Conservation (phyloP, 2,329 filamentous ascomycete genomes). For the Penicillium rolfsii region DNA sequence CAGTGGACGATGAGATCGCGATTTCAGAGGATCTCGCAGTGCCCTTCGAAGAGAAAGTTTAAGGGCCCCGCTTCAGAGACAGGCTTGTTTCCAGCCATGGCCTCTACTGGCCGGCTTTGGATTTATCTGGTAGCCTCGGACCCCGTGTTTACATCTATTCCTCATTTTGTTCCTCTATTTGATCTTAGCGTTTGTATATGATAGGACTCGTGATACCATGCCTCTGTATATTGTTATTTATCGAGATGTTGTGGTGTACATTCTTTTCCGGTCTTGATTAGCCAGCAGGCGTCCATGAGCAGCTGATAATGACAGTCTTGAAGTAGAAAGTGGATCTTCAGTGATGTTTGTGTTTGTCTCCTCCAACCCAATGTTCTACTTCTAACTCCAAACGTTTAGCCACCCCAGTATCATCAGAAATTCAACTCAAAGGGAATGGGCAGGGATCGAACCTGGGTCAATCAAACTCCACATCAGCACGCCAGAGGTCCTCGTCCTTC, state of each 20-base stretch:
- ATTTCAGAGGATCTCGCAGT: constrained; percentile 21
- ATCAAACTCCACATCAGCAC: too few species aligned
- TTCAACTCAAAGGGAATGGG: too few species aligned
- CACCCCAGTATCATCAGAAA: too few species aligned
- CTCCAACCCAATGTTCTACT: too few species aligned
- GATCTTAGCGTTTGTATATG: constrained; percentile 21
- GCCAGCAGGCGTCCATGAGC: too few species aligned
- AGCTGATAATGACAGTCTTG: too few species aligned
- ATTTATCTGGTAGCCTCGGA: constrained; percentile 1
- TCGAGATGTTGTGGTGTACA: neutral
- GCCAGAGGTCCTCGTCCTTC: too few species aligned
- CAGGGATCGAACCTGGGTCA: too few species aligned
- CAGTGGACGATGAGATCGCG: constrained; percentile 59
- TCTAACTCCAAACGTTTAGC: too few species aligned
- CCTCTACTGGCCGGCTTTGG: neutral
- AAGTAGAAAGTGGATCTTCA: too few species aligned
- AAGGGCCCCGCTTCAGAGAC: neutral
- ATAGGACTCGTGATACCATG: constrained; percentile 16
- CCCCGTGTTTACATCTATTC: neutral
- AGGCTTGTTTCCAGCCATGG: neutral
- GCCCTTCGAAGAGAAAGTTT: neutral
- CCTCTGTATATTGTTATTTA: constrained; percentile 1
- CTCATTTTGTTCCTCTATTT: constrained; percentile 3
- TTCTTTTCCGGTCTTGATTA: neutral
- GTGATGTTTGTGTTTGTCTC: too few species aligned